Base-by-base conservation (phyloP, 2,329 filamentous ascomycete genomes). In the Dothistroma septosporum region DNA sequence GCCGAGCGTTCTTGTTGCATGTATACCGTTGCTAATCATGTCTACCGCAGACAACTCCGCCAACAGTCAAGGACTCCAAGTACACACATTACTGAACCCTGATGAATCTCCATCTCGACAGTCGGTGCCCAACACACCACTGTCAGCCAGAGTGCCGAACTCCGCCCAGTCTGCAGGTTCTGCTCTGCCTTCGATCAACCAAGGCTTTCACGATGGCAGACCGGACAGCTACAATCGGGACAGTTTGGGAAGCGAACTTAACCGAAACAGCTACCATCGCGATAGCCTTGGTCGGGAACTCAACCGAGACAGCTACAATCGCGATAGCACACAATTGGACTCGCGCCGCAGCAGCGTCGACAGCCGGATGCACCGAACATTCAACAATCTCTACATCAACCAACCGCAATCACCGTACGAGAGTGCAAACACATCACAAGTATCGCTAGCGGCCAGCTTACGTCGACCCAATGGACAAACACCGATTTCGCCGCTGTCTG, bases 271-370 rank as follows among this genome's bases (percentile, higher is more conserved):
- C 52, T 63, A 63, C 55, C 61, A 68, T 37, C 66, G 66, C 37
- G 66, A 68, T 24, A 68, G 66, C 57, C 61, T 65, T 52, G 69
- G 58, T n/a, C 66, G 61, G n/a, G 65, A 66, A 41, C 54, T 64
- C 47, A 65, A 62, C 55, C 66, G 66, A 47, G 67, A 69, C 58
- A 68, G 66, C 59, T 64, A 66, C 44, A 68, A 63, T 22, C 69
- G 72, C 16, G 69, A 70, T 50, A 72, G 69, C 48, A 76, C 79
- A 0, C 78, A 82, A 22, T 74, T 80, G 37, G 81, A 87, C 53
- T 85, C 87, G 53, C 83, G 88, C 60, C 84, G 90, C 56, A 90
- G 91, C 76, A 92, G 89, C 68, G 87, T 92, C 4, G 89, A 92
- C 74, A 91, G 89, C 74, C 84, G 89, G 64, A 87, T 92, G 73